Evolutionary conservation across 176 grass and related monocot genomes (phyloP), one percentile per base, ranked within the genome.

Genomic region (Oryza meridionalis): DNA sequence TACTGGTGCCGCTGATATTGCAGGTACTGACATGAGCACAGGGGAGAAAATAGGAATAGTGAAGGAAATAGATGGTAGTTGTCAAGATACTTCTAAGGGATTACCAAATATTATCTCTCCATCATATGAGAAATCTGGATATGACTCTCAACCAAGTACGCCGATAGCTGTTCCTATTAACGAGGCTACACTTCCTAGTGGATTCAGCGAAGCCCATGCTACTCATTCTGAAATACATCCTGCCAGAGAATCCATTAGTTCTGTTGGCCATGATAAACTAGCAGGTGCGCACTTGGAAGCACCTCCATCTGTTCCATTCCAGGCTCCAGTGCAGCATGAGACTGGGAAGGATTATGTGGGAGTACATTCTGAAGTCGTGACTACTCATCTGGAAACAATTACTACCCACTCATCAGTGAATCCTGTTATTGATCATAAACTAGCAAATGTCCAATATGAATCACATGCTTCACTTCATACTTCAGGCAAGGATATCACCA

Each of bases 121-220:
- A 75, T 53, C 81, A 21, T 68, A 59, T 70, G 74, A 88, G 71
- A 96, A 85, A 69, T 85, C 84, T 64, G 78, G 75, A 62, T 62
- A 80, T 79, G 88, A 90, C 67, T 90, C 84, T 75, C 85, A 88
- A 37, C 90, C 90, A 82, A 85, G 86, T 68, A 88, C 82, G 69
- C 90, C 86, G 24, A 78, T 88, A 68, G 86, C 84, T 81, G 71
- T 91, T 73, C 89, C 86, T 27, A 86, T 86, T 69, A 67, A 64
- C 74, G 86, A 91, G 81, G 71, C 77, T 79, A 66, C 55, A 14
- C 69, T 87, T 82, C 65, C 80, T 74, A 76, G 74, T 90, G 71
- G 43, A 73, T 87, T 88, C 25, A 80, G 33, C 8, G 74, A 82
- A 68, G 37, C 63, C 42, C 17, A 22, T 37, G 55, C 71, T 85